Conservation (phyloP, 768 basidiomycete genomes). For the Phaeotremella skinneri region DNA sequence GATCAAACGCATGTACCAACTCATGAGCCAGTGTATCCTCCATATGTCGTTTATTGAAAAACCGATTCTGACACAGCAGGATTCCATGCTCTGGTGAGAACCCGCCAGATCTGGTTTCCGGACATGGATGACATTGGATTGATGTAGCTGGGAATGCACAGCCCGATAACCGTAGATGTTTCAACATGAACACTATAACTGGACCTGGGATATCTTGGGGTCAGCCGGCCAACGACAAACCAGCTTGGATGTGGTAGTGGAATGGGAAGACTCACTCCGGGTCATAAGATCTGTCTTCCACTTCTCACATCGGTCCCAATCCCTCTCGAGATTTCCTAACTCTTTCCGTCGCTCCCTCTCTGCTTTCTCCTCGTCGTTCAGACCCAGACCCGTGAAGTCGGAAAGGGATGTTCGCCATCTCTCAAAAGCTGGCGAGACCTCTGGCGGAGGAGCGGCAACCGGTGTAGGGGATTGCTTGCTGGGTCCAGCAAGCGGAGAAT, state of each 20-base stretch:
- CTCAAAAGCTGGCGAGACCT: slow-evolving; percentile 53
- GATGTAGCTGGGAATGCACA: slow-evolving; percentile 69
- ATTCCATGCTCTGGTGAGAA: slow-evolving; percentile 75
- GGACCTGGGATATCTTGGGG: slow-evolving; percentile 62
- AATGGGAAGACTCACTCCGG: slow-evolving; percentile 59
- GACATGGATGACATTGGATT: slow-evolving; percentile 82
- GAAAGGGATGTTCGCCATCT: slow-evolving; percentile 59
- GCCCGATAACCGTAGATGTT: slow-evolving; percentile 76
- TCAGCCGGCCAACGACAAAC: not conserved
- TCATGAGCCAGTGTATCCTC: slow-evolving; percentile 93
- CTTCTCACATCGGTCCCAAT: slow-evolving; percentile 62
- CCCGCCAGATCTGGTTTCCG: slow-evolving; percentile 69
- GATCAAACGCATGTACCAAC: slow-evolving; percentile 91
- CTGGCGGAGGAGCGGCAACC: not conserved
- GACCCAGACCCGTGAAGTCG: slow-evolving; percentile 58
- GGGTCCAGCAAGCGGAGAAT: too few species aligned
- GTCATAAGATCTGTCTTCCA: slow-evolving; percentile 68
- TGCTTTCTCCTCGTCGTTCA: slow-evolving; percentile 55
- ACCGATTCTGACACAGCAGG: slow-evolving; percentile 78
- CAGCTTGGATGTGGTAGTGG: too few species aligned
- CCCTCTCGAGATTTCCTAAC: slow-evolving; percentile 50
- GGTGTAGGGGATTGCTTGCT: not conserved
- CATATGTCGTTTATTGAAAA: slow-evolving; percentile 78
- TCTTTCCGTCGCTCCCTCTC: slow-evolving; percentile 42
- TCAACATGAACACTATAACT: slow-evolving; percentile 81